phyloP scores from a whole-genome alignment of 2,329 filamentous ascomycete genomes.

The Fusarium dlaminii region DNA sequence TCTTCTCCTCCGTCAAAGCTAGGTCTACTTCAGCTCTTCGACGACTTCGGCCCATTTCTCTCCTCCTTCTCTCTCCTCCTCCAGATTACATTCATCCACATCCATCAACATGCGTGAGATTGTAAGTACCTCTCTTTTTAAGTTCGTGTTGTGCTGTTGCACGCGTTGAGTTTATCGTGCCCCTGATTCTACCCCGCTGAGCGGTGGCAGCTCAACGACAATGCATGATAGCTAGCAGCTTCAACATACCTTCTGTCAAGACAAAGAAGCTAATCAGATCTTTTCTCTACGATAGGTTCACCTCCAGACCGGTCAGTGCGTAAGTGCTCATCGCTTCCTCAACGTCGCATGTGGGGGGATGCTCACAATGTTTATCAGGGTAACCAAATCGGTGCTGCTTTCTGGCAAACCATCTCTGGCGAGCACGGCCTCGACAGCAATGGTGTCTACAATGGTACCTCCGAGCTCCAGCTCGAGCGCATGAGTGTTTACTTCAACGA shows the following conservation, averaged over 20 bases:
- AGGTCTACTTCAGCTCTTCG: constrained; percentile 46
- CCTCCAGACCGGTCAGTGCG: constrained; percentile 99
- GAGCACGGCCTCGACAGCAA: constrained; percentile 98
- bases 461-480: constrained; percentile 98
- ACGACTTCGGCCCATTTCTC: constrained; percentile 39
- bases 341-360: constrained; percentile 21
- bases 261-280: constrained; percentile 63
- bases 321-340: constrained; percentile 57
- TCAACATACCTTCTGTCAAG: constrained; percentile 15
- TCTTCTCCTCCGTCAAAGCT: constrained; percentile 47
- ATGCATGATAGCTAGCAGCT: constrained; percentile 21
- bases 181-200: constrained; percentile 53
- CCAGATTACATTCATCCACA: constrained; percentile 39
- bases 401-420: constrained; percentile 92
- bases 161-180: constrained; percentile 23
- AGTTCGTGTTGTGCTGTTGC: constrained; percentile 6
- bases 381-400: constrained; percentile 99
- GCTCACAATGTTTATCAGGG: constrained; percentile 70
- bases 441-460: constrained; percentile 98
- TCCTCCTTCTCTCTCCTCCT: constrained; percentile 39
- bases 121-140: constrained; percentile 58
- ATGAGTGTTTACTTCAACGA: constrained; percentile 99
- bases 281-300: constrained; percentile 82
- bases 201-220: constrained; percentile 31
- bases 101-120: constrained; percentile 73